Evolutionary conservation across 305 asterid genomes (phyloP), one percentile per base, ranked within the genome.

Genomic region (Striga hermonthica): DNA sequence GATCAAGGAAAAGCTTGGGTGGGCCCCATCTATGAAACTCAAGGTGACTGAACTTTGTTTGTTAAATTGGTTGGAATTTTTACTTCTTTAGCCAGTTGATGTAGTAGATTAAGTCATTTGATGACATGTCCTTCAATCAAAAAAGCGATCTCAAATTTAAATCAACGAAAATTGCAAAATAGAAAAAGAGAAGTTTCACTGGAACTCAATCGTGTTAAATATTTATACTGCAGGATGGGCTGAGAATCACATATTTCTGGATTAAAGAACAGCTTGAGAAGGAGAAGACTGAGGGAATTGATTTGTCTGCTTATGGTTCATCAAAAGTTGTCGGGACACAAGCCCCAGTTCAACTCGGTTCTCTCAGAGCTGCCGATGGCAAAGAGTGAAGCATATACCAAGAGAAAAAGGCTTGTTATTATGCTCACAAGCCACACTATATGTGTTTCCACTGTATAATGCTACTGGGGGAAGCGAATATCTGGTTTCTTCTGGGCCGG

Each of bases 351-450:
- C 86, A 84, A 66, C 89, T 86, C 1, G 95, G 95, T 49, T 84
- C 91, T 12, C 95, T 86, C 31, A 83, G 95, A 9, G 95, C 91
- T 62, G 95, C 89, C 40, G 95, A 86, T 78, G 95, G 91, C 67
- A 86, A 86, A 66, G 95, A 86, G 72, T 56, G 43, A 56, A 48
- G 16, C 22, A 12, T 22, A 22, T 22, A 22, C 31, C 22, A 7
- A 4, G 6, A 9, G n/a, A 34, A 9, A 34, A 10, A 31, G 16
- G 40, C 35, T 56, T 54, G 22, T 54, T 36, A 28, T 56, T 34
- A 56, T 56, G 61, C 61, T 34, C 15, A 36, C 3, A 3, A 5
- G 11, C 49, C 44, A 5, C 2, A 3, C 1, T 5, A 4, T 39
- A 39, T 39, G 3, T 39, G 44, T 39, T 54, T 22, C 31, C 31